These are phyloP conservation scores for Picochlorum sp. DNA, from an alignment of 139 green algal genomes.

Conservation along the genomic window DNA sequence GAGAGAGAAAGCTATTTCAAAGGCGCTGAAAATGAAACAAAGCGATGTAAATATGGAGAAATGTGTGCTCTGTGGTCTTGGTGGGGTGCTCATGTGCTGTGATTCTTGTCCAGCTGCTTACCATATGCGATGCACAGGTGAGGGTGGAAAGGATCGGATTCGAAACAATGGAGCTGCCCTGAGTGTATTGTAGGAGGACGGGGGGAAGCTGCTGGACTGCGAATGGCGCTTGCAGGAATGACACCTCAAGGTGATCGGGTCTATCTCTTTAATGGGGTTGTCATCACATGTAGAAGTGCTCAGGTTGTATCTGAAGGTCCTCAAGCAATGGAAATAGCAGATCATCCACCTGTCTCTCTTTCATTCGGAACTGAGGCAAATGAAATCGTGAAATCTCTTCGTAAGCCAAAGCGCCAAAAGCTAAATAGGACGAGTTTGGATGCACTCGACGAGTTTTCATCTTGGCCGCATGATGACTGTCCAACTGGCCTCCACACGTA, in stretches of 20 bases:
- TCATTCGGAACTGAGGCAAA: conserved; percentile 10
- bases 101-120: conserved; percentile 83
- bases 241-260: conserved; percentile 17
- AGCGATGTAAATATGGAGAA: conserved; percentile 48
- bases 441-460: conserved; percentile 15
- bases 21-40: conserved; percentile 15
- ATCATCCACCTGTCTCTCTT: conserved; percentile 1
- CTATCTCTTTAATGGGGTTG: conserved; percentile 26
- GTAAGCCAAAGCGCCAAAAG: conserved; percentile 5
- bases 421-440: conserved; percentile 28
- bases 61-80: conserved; percentile 70
- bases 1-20: conserved; percentile 17
- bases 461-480: conserved; percentile 1
- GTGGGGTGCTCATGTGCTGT: conserved; percentile 81
- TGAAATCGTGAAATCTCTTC: conserved; percentile 9
- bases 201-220: conserved; percentile 46
- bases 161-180: conserved; percentile 55
- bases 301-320: conserved; percentile 12
- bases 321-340: conserved; percentile 20
- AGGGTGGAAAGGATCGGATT: conserved; percentile 36
- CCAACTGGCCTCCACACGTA: conserved; percentile 26
- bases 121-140: conserved; percentile 71
- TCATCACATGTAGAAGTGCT: conserved; percentile 14
- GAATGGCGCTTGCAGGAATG: conserved; percentile 25
- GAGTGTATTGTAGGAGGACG: conserved; percentile 55